Evolutionary conservation across 345 rosid species (phyloP).

Genomic region (Combretum micranthum): DNA sequence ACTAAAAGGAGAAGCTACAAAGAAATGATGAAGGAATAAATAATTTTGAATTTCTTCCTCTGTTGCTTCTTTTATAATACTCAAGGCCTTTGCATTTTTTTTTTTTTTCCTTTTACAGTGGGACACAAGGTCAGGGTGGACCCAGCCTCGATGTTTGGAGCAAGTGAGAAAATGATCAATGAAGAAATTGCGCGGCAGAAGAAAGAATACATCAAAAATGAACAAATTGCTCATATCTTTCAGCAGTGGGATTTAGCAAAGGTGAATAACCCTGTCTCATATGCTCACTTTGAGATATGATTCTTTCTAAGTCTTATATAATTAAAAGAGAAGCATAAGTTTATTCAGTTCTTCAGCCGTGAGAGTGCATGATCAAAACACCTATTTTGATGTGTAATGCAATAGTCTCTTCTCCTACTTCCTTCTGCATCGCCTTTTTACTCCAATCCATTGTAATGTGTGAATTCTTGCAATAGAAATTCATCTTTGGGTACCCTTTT

Average conservation of each 20-base stretch:
- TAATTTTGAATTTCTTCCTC: neutral
- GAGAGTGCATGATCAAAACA: too few species aligned
- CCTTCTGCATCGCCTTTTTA: too few species aligned
- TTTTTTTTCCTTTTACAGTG: conserved; percentile 27
- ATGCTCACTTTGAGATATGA: neutral
- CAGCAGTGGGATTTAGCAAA: conserved; percentile 24
- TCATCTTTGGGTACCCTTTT: too few species aligned
- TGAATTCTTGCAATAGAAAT: too few species aligned
- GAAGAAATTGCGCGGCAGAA: conserved; percentile 39
- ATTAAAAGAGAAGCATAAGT: neutral
- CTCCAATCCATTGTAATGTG: too few species aligned
- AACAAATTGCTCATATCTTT: conserved; percentile 25
- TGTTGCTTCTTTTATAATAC: neutral
- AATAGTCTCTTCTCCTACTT: too few species aligned
- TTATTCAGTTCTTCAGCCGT: too few species aligned
- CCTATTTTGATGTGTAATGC: too few species aligned
- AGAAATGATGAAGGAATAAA: neutral
- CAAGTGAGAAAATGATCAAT: conserved; percentile 26
- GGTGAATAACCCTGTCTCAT: conserved; percentile 15
- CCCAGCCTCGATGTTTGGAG: conserved; percentile 30
- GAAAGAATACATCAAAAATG: conserved; percentile 32
- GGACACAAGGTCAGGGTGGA: conserved; percentile 49
- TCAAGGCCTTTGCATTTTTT: neutral
- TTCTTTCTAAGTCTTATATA: neutral
- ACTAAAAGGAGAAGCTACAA: neutral